phyloP scores from a whole-genome alignment of 148 eudicot genomes.

The Silene conica region DNA sequence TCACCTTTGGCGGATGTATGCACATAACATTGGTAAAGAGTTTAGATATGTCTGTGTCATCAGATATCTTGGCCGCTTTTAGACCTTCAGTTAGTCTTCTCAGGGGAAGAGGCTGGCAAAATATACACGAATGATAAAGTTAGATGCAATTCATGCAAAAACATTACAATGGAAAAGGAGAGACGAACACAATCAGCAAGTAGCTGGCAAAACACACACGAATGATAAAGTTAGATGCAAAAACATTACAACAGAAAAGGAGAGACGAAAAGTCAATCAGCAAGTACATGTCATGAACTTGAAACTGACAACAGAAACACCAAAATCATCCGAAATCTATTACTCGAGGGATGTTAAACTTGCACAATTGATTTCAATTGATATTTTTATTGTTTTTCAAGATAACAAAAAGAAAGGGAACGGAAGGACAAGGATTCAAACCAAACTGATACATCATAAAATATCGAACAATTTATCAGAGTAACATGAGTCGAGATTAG shows the following conservation, averaged over 20 bases:
- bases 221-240: conserved; percentile 8
- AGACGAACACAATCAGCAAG: neutral
- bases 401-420: neutral
- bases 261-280: neutral
- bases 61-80: conserved; percentile 63
- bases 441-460: too few relatives aligned
- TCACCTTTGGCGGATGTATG: conserved; percentile 79
- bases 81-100: conserved; percentile 87
- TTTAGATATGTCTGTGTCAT: conserved; percentile 61
- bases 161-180: neutral
- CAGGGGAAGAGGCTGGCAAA: conserved; percentile 78
- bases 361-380: neutral
- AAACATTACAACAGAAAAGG: neutral
- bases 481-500: too few relatives aligned
- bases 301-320: neutral
- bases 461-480: too few relatives aligned
- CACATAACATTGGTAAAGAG: conserved; percentile 73
- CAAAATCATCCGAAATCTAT: neutral
- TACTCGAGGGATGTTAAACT: neutral
- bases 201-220: conserved; percentile 44
- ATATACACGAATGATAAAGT: conserved; percentile 13
- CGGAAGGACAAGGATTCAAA: neutral
- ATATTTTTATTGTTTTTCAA: neutral
- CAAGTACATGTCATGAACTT: neutral
- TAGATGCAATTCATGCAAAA: conserved; percentile 3